phyloP scores from a whole-genome alignment of 169 alveolate genomes.

The Theileria sp. region DNA sequence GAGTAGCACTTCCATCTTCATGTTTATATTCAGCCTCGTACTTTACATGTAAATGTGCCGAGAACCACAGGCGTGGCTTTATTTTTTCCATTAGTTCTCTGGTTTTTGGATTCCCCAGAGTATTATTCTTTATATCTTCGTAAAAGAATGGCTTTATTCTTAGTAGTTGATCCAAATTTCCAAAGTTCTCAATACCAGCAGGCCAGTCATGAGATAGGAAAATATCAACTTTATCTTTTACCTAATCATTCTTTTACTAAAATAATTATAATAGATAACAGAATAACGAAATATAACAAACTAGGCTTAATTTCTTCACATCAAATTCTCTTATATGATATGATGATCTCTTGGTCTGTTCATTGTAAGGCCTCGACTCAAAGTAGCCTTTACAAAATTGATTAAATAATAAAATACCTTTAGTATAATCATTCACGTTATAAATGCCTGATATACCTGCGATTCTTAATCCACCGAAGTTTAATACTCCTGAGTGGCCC shows the following conservation, averaged over 20 bases:
- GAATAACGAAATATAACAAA: conserved; percentile 8
- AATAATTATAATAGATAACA: neutral
- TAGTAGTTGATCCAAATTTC: conserved; percentile 78
- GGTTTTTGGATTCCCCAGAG: conserved; percentile 73
- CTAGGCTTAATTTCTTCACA: conserved; percentile 77
- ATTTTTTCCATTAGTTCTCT: conserved; percentile 63
- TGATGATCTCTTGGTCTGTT: conserved; percentile 82
- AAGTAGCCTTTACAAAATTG: conserved; percentile 73
- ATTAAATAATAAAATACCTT: conserved; percentile 34
- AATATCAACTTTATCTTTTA: conserved; percentile 82
- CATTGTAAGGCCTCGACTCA: conserved; percentile 86
- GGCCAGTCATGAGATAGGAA: conserved; percentile 98
- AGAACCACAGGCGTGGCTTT: conserved; percentile 73
- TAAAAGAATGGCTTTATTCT: conserved; percentile 77
- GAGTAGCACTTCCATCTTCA: conserved; percentile 53
- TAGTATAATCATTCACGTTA: conserved; percentile 80
- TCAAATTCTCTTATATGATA: conserved; percentile 90
- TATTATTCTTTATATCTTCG: conserved; percentile 33
- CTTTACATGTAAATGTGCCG: conserved; percentile 72
- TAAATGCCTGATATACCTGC: conserved; percentile 95
- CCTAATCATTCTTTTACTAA: neutral
- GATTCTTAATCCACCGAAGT: conserved; percentile 85
- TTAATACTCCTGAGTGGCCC: conserved; percentile 92
- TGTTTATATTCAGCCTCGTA: conserved; percentile 69
- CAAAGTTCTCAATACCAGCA: conserved; percentile 78